These are phyloP conservation scores for Kuraishia borneana DNA, from an alignment of 805 yeast genomes.

Conservation along the genomic window DNA sequence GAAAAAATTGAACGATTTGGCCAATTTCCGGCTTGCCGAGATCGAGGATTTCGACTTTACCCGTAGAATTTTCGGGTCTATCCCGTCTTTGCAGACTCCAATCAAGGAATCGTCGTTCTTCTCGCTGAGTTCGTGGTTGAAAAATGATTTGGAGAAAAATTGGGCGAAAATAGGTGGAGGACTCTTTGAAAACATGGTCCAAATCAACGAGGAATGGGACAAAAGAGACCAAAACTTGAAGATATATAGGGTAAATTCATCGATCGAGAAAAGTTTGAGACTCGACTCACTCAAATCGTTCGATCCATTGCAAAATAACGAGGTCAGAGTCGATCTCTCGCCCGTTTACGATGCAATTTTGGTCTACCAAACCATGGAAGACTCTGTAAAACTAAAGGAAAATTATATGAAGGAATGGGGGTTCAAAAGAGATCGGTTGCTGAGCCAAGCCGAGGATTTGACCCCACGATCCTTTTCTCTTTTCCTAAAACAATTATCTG, in stretches of 20 bases:
- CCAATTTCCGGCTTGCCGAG: slow-evolving; percentile 54
- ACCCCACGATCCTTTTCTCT: slow-evolving; percentile 25
- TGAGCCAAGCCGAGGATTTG: slow-evolving; percentile 35
- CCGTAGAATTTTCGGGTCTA: slow-evolving; percentile 57
- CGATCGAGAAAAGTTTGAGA: slow-evolving; percentile 73
- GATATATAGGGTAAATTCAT: slow-evolving; percentile 67
- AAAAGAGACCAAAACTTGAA: slow-evolving; percentile 30
- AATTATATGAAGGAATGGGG: slow-evolving; percentile 64
- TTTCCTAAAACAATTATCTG: slow-evolving; percentile 52
- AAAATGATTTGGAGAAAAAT: slow-evolving; percentile 50
- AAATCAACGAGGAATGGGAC: slow-evolving; percentile 53
- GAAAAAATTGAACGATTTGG: slow-evolving; percentile 68
- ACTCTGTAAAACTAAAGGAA: slow-evolving; percentile 44
- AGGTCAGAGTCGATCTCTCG: slow-evolving; percentile 45
- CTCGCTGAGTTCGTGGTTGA: slow-evolving; percentile 53
- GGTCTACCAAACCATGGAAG: slow-evolving; percentile 68
- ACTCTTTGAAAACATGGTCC: slow-evolving; percentile 40
- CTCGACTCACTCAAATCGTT: slow-evolving; percentile 27
- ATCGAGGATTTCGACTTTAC: slow-evolving; percentile 63
- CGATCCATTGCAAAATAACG: slow-evolving; percentile 35
- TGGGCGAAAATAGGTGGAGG: slow-evolving; percentile 45
- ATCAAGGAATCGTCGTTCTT: slow-evolving; percentile 68
- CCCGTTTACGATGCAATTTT: slow-evolving; percentile 75
- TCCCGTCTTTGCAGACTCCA: slow-evolving; percentile 64
- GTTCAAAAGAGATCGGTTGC: slow-evolving; percentile 56